Evolutionary conservation across 768 basidiomycete species (phyloP), one percentile per base, ranked within the genome.

Genomic region (Terana coerulea): DNA sequence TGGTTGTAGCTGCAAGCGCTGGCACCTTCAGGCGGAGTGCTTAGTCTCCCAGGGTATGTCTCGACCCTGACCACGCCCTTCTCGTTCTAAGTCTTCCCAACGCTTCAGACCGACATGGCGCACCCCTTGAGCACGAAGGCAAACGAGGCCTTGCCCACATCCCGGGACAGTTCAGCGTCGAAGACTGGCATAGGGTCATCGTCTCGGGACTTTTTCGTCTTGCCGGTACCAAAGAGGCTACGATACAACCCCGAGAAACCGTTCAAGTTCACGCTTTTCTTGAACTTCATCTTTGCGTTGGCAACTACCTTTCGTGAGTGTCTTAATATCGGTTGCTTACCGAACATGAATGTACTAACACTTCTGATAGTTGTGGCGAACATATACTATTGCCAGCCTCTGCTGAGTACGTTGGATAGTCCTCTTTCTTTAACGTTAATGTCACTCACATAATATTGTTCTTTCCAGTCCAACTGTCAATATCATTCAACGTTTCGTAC

Each of bases 381-480:
- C 59, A 62, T 91, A 41, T 91, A 90, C 61, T 91, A 90, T 58
- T 85, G 82, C 53, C 87, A 88, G 69, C 88, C 88, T 0, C 30
- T 54, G 3, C 24, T 54, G 5, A 54, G 52, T 52, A 22, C 11
- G 51, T 52, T 21, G 21, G 12, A 83, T 86, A 78, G 62, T 50
- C 14, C 42, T 57, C 3, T 41, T 47, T 15, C 58, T 9, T 8
- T 26, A 41, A 19, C 11, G 21, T 45, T 12, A 25, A 25, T 53
- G 8, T 64, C n/a, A 49, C 52, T 67, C 48, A 52, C 10, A 52
- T 56, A 24, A 54, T 60, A 35, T 36, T 17, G 11, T 52, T 10
- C 28, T 41, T 1, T 30, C 0, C 17, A 56, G 56, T 58, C 37
- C 29, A 58, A 25, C 24, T 56, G 29, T 47, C 45, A 7, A 55